Evolutionary conservation across 148 eudicot species (phyloP).

Genomic region (Dianthus caryophyllus): DNA sequence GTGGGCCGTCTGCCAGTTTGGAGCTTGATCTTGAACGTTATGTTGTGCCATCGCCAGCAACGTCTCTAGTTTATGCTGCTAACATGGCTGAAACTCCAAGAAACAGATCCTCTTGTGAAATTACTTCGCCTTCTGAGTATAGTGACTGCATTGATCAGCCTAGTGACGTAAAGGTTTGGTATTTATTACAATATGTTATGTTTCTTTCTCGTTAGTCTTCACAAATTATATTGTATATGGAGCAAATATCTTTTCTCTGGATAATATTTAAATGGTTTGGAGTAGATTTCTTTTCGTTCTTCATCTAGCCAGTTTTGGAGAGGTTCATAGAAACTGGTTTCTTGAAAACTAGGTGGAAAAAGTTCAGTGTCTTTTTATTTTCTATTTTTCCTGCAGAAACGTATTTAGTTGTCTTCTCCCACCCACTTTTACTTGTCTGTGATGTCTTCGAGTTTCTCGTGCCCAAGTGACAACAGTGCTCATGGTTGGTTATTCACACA

Average conservation of each 20-base stretch:
- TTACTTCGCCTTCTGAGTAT: constrained; percentile 32
- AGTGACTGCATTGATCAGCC: constrained; percentile 40
- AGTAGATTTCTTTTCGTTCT: not conserved
- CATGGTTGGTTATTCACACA: too few relatives aligned
- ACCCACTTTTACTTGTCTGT: too few relatives aligned
- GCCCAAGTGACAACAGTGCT: too few relatives aligned
- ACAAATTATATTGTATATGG: constrained; percentile 2
- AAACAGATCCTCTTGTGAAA: constrained; percentile 41
- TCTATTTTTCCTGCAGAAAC: too few relatives aligned
- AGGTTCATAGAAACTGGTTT: too few relatives aligned
- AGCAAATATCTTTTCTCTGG: not conserved
- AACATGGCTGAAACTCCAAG: constrained; percentile 90
- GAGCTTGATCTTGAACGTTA: constrained; percentile 95
- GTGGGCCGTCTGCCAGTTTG: constrained; percentile 60
- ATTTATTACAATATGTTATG: constrained; percentile 3
- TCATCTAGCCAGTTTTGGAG: too few relatives aligned
- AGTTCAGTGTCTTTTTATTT: not conserved
- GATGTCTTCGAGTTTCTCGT: too few relatives aligned
- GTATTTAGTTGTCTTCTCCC: too few relatives aligned
- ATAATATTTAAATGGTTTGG: not conserved
- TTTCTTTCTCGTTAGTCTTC: not conserved
- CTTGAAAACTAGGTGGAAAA: too few relatives aligned
- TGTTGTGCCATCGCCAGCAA: constrained; percentile 77
- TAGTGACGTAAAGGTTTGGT: constrained; percentile 41
- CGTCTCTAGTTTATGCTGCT: constrained; percentile 75